These are phyloP conservation scores for Strobilomyces dryophilus DNA, from an alignment of 768 basidiomycete species.

Conservation along the genomic window DNA sequence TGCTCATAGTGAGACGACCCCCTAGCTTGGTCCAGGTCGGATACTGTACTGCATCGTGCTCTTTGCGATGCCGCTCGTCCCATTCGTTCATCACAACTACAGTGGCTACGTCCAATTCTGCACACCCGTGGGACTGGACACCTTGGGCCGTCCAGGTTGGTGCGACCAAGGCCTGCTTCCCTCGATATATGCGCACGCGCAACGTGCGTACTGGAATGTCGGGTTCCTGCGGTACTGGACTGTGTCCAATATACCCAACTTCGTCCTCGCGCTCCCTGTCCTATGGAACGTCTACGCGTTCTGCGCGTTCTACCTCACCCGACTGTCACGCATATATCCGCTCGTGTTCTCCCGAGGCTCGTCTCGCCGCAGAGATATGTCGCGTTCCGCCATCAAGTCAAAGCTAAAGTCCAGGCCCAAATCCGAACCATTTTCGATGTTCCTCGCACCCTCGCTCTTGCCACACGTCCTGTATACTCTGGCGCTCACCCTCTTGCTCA, in stretches of 20 bases:
- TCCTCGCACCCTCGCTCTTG: conserved; percentile 42
- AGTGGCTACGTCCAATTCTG: conserved; percentile 71
- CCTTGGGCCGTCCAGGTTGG: conserved; percentile 45
- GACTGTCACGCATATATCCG: conserved; percentile 2
- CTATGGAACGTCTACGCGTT: conserved; percentile 45
- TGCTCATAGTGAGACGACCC: neutral
- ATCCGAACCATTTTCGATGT: conserved; percentile 19
- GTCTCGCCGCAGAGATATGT: conserved; percentile 2
- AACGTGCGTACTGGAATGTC: conserved; percentile 80
- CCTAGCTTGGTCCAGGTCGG: conserved; percentile 33
- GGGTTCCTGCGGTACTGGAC: conserved; percentile 91
- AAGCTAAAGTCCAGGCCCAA: neutral
- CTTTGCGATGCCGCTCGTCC: conserved; percentile 47
- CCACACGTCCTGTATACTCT: conserved; percentile 78
- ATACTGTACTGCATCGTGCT: conserved; percentile 38
- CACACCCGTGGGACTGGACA: conserved; percentile 7
- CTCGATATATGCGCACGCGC: conserved; percentile 77
- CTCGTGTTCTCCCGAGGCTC: neutral
- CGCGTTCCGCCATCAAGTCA: neutral
- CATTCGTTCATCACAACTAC: conserved; percentile 71
- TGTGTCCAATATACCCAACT: conserved; percentile 78
- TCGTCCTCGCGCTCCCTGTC: conserved; percentile 72
- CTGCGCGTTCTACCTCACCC: conserved; percentile 22
- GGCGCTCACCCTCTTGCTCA: conserved; percentile 54
- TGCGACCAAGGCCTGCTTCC: conserved; percentile 53